Evolutionary conservation across 2,329 filamentous ascomycete species (phyloP).

Genomic region (Endocalyx cinctus): DNA sequence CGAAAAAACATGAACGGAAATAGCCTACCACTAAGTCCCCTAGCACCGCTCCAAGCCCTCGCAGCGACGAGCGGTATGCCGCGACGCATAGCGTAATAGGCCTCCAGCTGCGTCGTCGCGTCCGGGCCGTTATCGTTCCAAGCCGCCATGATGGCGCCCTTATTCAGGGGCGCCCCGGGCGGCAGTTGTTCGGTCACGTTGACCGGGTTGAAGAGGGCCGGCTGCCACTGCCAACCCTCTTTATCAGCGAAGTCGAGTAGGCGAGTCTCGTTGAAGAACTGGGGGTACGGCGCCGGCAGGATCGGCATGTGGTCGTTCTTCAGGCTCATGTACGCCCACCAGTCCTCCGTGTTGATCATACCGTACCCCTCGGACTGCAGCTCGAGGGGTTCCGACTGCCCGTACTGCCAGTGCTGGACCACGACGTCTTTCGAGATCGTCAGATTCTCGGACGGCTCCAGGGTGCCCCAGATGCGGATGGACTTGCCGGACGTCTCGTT

Average conservation of each 20-base stretch:
- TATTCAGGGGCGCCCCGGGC: constrained; percentile 21
- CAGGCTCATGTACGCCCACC: constrained; percentile 51
- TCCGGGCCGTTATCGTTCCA: constrained; percentile 47
- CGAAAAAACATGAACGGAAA: too few species aligned
- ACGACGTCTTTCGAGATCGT: constrained; percentile 34
- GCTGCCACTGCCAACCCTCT: constrained; percentile 40
- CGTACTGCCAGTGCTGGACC: constrained; percentile 45
- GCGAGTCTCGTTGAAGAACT: constrained; percentile 40
- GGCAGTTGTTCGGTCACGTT: constrained; percentile 35
- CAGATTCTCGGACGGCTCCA: constrained; percentile 35
- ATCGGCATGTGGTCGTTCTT: constrained; percentile 48
- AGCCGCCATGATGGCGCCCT: constrained; percentile 36
- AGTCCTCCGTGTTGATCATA: constrained; percentile 43
- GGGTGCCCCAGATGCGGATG: constrained; percentile 50
- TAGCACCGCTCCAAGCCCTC: constrained; percentile 35
- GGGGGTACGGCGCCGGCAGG: constrained; percentile 39
- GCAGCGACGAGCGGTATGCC: constrained; percentile 40
- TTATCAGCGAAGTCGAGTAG: constrained; percentile 39
- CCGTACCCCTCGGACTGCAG: constrained; percentile 33
- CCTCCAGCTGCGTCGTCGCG: constrained; percentile 42
- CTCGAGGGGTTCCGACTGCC: constrained; percentile 39
- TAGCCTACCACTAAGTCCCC: too few species aligned
- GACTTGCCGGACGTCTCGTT: constrained; percentile 32
- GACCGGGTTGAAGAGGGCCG: constrained; percentile 37
- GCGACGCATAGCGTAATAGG: constrained; percentile 41